Evolutionary conservation across 345 rosid genomes (phyloP), one percentile per base, ranked within the genome.

Genomic region (Erysimum cheiranthoides): DNA sequence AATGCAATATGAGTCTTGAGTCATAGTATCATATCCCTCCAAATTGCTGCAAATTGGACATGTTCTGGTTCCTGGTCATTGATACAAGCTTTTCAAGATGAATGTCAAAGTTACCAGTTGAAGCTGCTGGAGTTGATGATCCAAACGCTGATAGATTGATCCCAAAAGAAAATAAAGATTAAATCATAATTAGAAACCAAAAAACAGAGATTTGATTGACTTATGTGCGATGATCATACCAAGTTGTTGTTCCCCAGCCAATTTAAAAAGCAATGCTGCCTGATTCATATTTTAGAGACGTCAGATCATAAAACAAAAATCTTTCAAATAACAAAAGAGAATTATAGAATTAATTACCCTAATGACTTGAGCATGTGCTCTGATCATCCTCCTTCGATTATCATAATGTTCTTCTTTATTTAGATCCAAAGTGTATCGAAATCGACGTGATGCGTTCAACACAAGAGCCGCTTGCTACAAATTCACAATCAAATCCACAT

Each of bases 311-410:
- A 21, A 21, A 21, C 25, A 13, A 65, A 66, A 65, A 38, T 43
- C 13, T 27, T 25, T 11, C 1, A 71, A 45, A 61, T 40, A 25
- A n/a, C n/a, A n/a, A n/a, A n/a, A n/a, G n/a, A n/a, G n/a, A n/a
- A n/a, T 4, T 28, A 51, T 5, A 35, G 28, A 57, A 34, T 21
- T 21, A 72, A 68, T 61, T 87, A 96, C 98, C 84, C 97, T 83
- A 62, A 93, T 83, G 77, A 91, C 98, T 89, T 96, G 98, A 1
- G 98, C 97, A 85, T 93, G 98, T 57, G 99, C 84, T 80, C 97
- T 87, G 75, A 96, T 91, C 96, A 85, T 90, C 80, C 93, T 71
- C 71, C 86, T 85, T 17, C 87, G 85, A 45, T 87, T 79, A 63
- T 89, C 93, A 76, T 79, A 86, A 74, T 93, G 89, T 66, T 86